Conservation (phyloP, 345 rosid genomes). For the Crucihimalaya himalaica region DNA sequence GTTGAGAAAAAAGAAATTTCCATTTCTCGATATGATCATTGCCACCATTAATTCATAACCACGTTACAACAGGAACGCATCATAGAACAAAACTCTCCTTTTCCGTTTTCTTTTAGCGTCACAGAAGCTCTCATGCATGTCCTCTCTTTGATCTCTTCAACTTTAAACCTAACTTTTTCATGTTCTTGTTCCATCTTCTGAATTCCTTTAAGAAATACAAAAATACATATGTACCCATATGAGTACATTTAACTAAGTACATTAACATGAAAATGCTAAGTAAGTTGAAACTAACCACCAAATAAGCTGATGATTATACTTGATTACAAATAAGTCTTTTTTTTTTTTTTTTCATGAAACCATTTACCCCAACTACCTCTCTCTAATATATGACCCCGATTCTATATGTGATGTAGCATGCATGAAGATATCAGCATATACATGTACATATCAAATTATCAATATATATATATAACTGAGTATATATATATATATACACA, state of each 20-base stretch:
- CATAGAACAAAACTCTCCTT: conserved; percentile 58
- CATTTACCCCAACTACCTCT: neutral
- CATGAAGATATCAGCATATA: conserved; percentile 1
- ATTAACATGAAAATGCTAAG: neutral
- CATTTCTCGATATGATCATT: conserved; percentile 78
- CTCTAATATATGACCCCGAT: neutral
- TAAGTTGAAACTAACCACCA: conserved; percentile 49
- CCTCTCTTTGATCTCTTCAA: conserved; percentile 9
- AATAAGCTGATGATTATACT: conserved; percentile 50
- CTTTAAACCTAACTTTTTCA: conserved; percentile 30
- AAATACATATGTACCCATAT: neutral
- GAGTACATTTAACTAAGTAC: neutral
- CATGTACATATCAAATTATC: neutral
- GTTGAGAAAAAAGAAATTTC: conserved; percentile 36
- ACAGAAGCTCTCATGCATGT: conserved; percentile 28
- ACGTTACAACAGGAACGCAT: conserved; percentile 69
- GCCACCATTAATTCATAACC: conserved; percentile 70
- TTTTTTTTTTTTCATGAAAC: neutral
- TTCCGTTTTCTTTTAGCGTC: conserved; percentile 51
- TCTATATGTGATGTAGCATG: conserved; percentile 9
- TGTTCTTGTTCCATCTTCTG: conserved; percentile 22
- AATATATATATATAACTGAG: no score
- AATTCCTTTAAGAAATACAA: neutral
- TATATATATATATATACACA: neutral
- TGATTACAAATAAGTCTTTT: conserved; percentile 38